Percentiles rank a stretch among this genome's conserved stretches.
Conservation (phyloP, 306 rosid genomes). For the Canavalia ensiformis region DNA sequence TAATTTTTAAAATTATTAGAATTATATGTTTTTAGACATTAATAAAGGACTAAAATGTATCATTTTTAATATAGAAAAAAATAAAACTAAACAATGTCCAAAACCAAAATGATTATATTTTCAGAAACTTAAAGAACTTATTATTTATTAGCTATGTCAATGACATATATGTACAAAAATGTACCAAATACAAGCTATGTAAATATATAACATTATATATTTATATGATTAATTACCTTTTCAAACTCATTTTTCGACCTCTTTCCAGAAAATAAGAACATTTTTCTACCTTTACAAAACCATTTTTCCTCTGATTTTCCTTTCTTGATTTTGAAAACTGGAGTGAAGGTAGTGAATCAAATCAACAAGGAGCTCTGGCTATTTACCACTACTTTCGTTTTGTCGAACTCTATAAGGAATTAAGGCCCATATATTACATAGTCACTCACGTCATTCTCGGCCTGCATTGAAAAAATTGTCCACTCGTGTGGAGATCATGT, state of each 20-base stretch:
- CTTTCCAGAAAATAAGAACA: too few species aligned
- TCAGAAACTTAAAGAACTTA: neutral
- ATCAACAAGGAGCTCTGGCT: neutral
- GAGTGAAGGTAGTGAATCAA: neutral
- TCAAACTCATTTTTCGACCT: neutral
- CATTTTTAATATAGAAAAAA: neutral
- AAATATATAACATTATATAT: neutral
- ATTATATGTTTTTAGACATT: neutral
- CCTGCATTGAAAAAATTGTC: conserved; percentile 36
- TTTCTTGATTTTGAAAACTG: conserved; percentile 3
- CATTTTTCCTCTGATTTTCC: neutral
- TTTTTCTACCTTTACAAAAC: neutral
- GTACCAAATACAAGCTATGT: too few species aligned
- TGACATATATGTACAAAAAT: too few species aligned
- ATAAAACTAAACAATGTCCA: neutral
- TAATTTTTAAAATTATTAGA: neutral
- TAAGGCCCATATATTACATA: conserved; percentile 15
- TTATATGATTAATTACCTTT: neutral
- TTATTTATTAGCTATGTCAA: too few species aligned
- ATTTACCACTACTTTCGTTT: neutral
- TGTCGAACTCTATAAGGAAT: conserved; percentile 57
- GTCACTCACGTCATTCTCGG: conserved; percentile 22
- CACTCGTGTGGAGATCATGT: conserved; percentile 62
- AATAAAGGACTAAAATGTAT: neutral
- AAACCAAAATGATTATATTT: neutral